A percentile compares a stretch with the other conserved stretches of the same genome.
phyloP scores from a whole-genome alignment of 2,329 filamentous ascomycete species.

The Lachnellula hyalina region DNA sequence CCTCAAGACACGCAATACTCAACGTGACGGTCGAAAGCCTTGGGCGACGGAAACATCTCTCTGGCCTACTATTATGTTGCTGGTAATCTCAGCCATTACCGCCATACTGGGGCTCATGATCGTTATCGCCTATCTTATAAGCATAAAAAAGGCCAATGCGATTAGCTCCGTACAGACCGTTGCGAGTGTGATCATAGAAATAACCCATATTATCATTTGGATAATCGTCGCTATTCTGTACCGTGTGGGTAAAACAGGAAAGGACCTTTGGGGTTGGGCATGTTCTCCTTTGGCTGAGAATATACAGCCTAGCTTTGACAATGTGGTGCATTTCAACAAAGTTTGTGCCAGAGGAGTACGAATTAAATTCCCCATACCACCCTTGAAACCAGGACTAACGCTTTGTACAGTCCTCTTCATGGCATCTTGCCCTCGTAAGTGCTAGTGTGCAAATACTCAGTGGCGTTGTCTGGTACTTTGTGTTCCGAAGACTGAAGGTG shows the following conservation, averaged over 20 bases:
- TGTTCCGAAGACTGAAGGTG: conserved; percentile 6
- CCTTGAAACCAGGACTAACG: neutral
- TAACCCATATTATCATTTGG: conserved; percentile 13
- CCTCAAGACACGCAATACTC: conserved; percentile 5
- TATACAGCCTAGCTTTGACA: conserved; percentile 18
- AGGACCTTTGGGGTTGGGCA: conserved; percentile 22
- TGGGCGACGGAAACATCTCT: conserved; percentile 13
- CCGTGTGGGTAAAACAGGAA: conserved; percentile 16
- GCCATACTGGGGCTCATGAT: conserved; percentile 12
- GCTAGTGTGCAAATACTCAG: conserved; percentile 3
- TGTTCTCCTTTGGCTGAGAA: conserved; percentile 14
- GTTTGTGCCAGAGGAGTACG: conserved; percentile 18
- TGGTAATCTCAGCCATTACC: conserved; percentile 9
- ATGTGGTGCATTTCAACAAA: conserved; percentile 17
- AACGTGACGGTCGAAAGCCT: conserved; percentile 9
- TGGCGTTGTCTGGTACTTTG: neutral
- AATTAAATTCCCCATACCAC: neutral
- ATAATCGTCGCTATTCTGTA: conserved; percentile 16
- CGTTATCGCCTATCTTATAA: conserved; percentile 11
- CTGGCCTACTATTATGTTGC: conserved; percentile 16
- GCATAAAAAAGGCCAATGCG: conserved; percentile 13
- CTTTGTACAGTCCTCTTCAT: neutral
- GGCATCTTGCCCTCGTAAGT: conserved; percentile 7
- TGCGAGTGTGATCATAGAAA: conserved; percentile 8
- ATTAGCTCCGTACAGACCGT: conserved; percentile 9